Base-by-base conservation (phyloP, 371 early-diverging fungal genomes). In the Mucor racemosus region DNA sequence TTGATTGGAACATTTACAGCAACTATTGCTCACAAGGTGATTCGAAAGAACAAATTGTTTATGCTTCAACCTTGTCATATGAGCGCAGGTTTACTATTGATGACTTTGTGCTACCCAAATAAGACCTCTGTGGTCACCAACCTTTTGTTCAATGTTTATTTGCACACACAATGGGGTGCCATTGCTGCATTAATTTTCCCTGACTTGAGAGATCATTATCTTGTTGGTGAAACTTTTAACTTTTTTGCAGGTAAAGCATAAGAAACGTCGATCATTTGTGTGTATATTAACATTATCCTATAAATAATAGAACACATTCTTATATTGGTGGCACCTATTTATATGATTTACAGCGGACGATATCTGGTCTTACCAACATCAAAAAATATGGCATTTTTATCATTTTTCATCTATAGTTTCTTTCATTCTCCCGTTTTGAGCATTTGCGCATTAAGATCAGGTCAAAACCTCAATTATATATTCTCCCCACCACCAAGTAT, bases 21-120 rank as follows among this genome's bases (percentile, higher is more conserved):
- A 33, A 86, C 87, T 0, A 56, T 79, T 8, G 54, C 56, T 13
- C 88, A 88, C 50, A 88, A 88, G 65, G 70, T 76, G 57, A 60
- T 76, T 19, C 76, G 86, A 5, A 80, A 76, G 34, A 84, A 80
- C 54, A 58, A 78, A 40, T 36, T 86, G 14, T 88, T 80, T 61
- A 76, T 89, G 79, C 73, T 88, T 11, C 89, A 89, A 60, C 89
- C 89, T 7, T 89, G 89, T 71, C 89, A 89, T 66, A 80, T 89
- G 81, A 84, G 82, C 36, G 85, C 85, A 6, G 67, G 84, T 61
- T 35, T 87, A 44, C 59, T 89, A 60, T 79, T 86, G 63, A 38
- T 76, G 34, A 80, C 81, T 67, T 68, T 89, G 75, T 54, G 69
- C 26, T 79, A 75, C 54, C 82, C 83, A 55, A 73, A 78, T 62